phyloP scores from a whole-genome alignment of 2,329 filamentous ascomycete genomes.

The Aspergillus fischeri region DNA sequence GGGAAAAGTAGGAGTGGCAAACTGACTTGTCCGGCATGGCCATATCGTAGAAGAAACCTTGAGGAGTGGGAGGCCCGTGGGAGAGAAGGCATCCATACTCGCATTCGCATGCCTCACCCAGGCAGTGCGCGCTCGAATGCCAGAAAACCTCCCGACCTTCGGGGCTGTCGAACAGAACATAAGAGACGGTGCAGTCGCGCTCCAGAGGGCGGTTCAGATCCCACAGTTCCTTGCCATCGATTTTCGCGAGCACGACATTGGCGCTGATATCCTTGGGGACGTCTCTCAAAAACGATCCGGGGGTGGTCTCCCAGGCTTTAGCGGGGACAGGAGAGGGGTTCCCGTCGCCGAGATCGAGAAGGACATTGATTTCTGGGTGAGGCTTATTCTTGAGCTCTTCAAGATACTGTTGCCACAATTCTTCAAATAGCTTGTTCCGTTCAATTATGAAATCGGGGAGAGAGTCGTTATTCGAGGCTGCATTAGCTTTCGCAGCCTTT shows the following conservation, averaged over 20 bases:
- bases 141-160: conserved; percentile 93
- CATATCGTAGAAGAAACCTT: conserved; percentile 99
- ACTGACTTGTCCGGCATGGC: conserved; percentile 63
- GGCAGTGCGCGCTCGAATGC: conserved; percentile 92
- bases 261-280: conserved; percentile 79
- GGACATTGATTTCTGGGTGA: conserved; percentile 47
- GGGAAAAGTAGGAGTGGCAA: conserved; percentile 14
- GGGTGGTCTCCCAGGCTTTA: conserved; percentile 88
- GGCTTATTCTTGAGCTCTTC: conserved; percentile 61
- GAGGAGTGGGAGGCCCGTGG: conserved; percentile 85
- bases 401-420: conserved; percentile 78
- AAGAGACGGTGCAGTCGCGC: conserved; percentile 76
- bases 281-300: conserved; percentile 72
- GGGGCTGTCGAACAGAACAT: conserved; percentile 73
- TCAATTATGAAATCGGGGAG: conserved; percentile 75
- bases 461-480: conserved; percentile 27
- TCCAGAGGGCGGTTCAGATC: conserved; percentile 89
- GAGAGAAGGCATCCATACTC: conserved; percentile 88
- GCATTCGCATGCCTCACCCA: conserved; percentile 91
- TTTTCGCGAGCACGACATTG: conserved; percentile 75
- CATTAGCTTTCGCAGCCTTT: conserved; percentile 29
- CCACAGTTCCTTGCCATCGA: conserved; percentile 81
- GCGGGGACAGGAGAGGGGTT: conserved; percentile 48
- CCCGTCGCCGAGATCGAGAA: conserved; percentile 41
- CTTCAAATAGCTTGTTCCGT: conserved; percentile 82